Conservation (phyloP, 331 rosid genomes). For the Spiraea crenata region DNA sequence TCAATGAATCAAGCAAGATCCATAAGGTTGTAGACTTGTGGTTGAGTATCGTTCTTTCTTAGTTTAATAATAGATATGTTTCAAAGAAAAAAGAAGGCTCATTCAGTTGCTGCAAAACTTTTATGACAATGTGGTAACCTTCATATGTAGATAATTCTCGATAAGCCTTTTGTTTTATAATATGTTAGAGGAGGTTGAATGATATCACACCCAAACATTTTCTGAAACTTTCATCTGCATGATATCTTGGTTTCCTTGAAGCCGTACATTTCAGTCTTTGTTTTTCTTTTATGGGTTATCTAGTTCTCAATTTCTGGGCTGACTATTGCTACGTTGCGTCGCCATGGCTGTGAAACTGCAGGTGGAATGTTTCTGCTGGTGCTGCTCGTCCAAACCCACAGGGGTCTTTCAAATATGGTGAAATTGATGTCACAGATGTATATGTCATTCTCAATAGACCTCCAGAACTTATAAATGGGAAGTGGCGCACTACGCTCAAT, state of each 20-base stretch:
- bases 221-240: not conserved
- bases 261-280: constrained; percentile 10
- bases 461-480: constrained; percentile 74
- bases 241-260: constrained; percentile 5
- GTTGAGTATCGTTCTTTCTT: constrained; percentile 18
- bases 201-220: constrained; percentile 1
- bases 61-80: constrained; percentile 10
- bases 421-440: constrained; percentile 77
- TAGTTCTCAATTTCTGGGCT: constrained; percentile 4
- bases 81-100: not conserved
- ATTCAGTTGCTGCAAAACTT: not conserved
- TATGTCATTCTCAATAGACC: constrained; percentile 77
- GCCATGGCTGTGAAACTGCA: constrained; percentile 28
- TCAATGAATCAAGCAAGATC: constrained; percentile 97
- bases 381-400: constrained; percentile 98
- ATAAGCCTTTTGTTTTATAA: not conserved
- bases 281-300: constrained; percentile 3
- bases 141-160: not conserved
- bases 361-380: constrained; percentile 89
- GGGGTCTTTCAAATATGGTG: constrained; percentile 85
- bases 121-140: not conserved
- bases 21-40: constrained; percentile 53
- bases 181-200: not conserved
- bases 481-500: constrained; percentile 84
- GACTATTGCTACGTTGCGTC: constrained; percentile 20